Evolutionary conservation across 176 grass and related monocot species (phyloP).

Genomic region (Dendrocalamus sinicus): DNA sequence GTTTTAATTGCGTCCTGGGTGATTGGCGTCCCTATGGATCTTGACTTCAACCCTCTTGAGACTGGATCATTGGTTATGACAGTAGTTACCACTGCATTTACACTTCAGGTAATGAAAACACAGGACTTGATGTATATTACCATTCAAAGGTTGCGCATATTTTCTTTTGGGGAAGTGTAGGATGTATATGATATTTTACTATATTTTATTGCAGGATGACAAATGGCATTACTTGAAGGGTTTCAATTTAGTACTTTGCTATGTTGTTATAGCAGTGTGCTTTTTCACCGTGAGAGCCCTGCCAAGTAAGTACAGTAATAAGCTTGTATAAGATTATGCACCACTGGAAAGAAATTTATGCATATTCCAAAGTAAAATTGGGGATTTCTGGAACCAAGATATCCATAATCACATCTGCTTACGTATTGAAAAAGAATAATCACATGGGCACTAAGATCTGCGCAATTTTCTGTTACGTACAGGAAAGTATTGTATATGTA

Average conservation of each 20-base stretch:
- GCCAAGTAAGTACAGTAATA: constrained; percentile 45
- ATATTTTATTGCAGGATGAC: constrained; percentile 49
- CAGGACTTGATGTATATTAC: neutral
- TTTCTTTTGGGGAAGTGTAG: neutral
- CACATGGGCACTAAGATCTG: neutral
- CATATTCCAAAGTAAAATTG: neutral
- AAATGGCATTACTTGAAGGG: constrained; percentile 83
- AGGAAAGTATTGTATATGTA: neutral
- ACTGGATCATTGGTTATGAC: constrained; percentile 60
- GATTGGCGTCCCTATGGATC: constrained; percentile 64
- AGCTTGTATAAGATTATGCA: neutral
- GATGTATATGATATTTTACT: neutral
- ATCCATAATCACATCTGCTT: neutral
- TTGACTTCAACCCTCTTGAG: constrained; percentile 65
- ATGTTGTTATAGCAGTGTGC: constrained; percentile 50
- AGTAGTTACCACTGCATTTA: constrained; percentile 60
- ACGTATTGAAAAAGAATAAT: neutral
- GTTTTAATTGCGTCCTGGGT: constrained; percentile 64
- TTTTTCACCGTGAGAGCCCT: constrained; percentile 55
- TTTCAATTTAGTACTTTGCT: constrained; percentile 60
- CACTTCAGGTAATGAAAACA: constrained; percentile 55
- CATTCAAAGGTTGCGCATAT: neutral
- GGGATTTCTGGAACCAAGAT: neutral
- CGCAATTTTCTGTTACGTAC: neutral
- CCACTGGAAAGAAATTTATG: no score